Conservation (phyloP, 169 alveolate genomes). For the Babesia ovata region DNA sequence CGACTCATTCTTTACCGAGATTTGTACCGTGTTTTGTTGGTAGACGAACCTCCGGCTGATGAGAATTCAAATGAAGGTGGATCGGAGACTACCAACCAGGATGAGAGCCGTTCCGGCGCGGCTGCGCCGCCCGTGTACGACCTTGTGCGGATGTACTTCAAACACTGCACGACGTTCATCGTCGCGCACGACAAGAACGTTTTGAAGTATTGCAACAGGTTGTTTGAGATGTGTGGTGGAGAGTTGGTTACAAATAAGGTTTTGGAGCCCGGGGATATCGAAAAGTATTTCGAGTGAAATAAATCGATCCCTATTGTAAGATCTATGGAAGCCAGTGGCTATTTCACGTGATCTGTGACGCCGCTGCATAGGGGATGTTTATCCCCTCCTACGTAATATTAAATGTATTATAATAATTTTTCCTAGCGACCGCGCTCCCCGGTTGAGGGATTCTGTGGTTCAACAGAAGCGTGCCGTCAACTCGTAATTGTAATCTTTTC, state of each 20-base stretch:
- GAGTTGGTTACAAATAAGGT: constrained; percentile 1
- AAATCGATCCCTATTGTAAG: too few species aligned
- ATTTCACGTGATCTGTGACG: too few species aligned
- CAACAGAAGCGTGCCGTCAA: too few species aligned
- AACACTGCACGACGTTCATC: constrained; percentile 41
- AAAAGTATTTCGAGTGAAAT: too few species aligned
- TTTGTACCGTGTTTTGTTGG: constrained; percentile 71
- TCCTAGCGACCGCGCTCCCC: too few species aligned
- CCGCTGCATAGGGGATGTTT: too few species aligned
- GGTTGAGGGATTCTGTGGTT: too few species aligned
- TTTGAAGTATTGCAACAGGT: constrained; percentile 31
- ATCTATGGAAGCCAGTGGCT: too few species aligned
- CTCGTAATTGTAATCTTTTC: too few species aligned
- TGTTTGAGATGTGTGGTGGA: constrained; percentile 19
- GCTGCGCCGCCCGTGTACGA: constrained; percentile 38
- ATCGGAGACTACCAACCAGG: background rate
- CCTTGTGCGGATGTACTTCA: constrained; percentile 35
- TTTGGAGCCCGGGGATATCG: background rate
- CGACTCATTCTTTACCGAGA: constrained; percentile 73
- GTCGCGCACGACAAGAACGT: constrained; percentile 47
- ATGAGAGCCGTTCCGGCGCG: background rate
- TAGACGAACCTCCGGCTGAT: constrained; percentile 81
- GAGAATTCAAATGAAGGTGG: background rate
- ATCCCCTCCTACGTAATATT: too few species aligned
- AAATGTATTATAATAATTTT: too few species aligned